phyloP scores from a whole-genome alignment of 768 basidiomycete genomes.

The Lentinus brumalis region DNA sequence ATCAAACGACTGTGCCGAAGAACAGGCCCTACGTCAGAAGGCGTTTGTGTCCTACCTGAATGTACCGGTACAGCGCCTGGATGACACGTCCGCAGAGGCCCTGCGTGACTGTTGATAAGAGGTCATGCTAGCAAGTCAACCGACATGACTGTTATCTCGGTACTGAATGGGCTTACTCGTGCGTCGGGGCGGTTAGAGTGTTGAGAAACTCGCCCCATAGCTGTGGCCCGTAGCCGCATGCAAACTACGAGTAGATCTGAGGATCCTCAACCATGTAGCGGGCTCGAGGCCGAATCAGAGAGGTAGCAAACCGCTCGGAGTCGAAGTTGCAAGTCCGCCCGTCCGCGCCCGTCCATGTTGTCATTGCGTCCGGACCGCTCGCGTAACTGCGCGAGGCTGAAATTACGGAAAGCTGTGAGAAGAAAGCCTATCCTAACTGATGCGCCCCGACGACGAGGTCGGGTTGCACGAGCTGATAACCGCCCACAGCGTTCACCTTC shows the following conservation, averaged over 20 bases:
- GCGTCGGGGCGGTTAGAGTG: too few relatives aligned
- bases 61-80: too few relatives aligned
- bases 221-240: neutral
- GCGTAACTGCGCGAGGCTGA: neutral
- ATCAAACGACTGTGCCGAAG: too few relatives aligned
- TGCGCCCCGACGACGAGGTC: neutral
- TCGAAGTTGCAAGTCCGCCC: neutral
- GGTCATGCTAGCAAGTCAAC: too few relatives aligned
- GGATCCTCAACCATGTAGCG: neutral
- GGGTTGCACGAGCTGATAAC: neutral
- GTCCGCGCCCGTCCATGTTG: neutral
- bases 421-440: neutral
- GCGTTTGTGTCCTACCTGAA: too few relatives aligned
- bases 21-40: too few relatives aligned
- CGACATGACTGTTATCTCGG: too few relatives aligned
- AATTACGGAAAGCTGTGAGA: neutral
- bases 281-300: neutral
- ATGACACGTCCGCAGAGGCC: too few relatives aligned
- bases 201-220: too few relatives aligned
- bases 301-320: neutral
- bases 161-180: too few relatives aligned
- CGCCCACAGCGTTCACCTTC: neutral
- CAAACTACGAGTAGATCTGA: neutral
- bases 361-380: neutral
- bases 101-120: too few relatives aligned